Conservation (phyloP, 2,329 filamentous ascomycete genomes). For the Penicillium brevicompactum region DNA sequence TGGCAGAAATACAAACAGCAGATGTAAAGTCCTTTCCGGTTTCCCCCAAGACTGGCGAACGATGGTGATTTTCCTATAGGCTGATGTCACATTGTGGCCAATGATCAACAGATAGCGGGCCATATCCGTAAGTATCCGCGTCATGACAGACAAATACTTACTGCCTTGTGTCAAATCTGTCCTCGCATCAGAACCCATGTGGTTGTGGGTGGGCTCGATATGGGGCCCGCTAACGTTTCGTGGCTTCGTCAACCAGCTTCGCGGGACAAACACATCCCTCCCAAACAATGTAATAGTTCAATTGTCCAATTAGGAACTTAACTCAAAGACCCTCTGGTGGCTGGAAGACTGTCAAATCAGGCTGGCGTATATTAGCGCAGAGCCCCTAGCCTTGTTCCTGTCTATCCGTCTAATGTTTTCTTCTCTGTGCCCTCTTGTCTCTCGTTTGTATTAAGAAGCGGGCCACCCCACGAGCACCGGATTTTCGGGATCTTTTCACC, state of each 20-base stretch:
- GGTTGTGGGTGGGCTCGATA: not conserved
- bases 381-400: not conserved
- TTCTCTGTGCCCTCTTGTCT: not conserved
- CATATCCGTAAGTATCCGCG: not conserved
- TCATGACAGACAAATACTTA: not conserved
- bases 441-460: slow-evolving; percentile 4
- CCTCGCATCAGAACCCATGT: not conserved
- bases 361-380: not conserved
- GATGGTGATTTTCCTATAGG: not conserved
- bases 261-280: not conserved
- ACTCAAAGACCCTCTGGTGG: not conserved
- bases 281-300: not conserved
- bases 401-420: not conserved
- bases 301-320: not conserved
- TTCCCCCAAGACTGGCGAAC: too few relatives aligned
- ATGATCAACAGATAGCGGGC: not conserved
- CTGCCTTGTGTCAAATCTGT: not conserved
- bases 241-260: not conserved
- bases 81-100: not conserved
- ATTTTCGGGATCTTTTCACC: not conserved
- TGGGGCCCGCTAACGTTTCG: not conserved
- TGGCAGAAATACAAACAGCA: not conserved
- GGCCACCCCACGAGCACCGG: slow-evolving; percentile 1
- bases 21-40: too few relatives aligned
- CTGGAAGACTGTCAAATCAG: not conserved